phyloP scores from a whole-genome alignment of 768 basidiomycete genomes.

The Russula compacta region DNA sequence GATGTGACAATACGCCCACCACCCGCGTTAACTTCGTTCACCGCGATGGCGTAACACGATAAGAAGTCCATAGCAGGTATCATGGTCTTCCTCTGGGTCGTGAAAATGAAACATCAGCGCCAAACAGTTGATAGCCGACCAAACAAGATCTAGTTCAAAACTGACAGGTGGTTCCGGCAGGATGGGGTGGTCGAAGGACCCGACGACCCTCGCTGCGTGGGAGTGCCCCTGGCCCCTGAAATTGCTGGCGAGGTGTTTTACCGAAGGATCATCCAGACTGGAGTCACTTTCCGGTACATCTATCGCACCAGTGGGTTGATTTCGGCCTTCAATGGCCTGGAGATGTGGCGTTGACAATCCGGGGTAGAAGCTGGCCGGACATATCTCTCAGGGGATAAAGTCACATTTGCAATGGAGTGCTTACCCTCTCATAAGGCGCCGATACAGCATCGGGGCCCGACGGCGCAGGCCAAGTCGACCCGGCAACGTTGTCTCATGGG shows the following conservation, averaged over 20 bases:
- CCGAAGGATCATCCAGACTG: conserved; percentile 18
- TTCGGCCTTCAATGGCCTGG: conserved; percentile 30
- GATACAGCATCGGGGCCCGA: conserved; percentile 83
- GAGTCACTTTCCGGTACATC: conserved; percentile 19
- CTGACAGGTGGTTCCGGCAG: conserved; percentile 76
- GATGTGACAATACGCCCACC: conserved; percentile 94
- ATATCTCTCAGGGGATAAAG: neutral
- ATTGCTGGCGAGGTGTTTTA: neutral
- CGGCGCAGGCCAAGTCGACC: conserved; percentile 74
- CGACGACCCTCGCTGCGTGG: conserved; percentile 44
- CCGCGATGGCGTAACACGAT: conserved; percentile 89
- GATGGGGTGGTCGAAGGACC: conserved; percentile 71
- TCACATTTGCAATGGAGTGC: conserved; percentile 15
- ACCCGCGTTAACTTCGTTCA: conserved; percentile 90
- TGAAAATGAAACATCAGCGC: neutral
- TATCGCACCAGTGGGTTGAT: conserved; percentile 21
- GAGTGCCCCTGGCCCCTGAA: conserved; percentile 11
- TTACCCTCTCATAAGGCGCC: conserved; percentile 83
- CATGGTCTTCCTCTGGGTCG: conserved; percentile 60
- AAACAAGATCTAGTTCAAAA: conserved; percentile 9
- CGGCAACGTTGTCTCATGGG: conserved; percentile 70
- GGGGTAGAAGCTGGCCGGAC: conserved; percentile 39
- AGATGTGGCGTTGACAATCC: conserved; percentile 33
- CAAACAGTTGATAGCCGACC: neutral
- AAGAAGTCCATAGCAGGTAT: conserved; percentile 93